Evolutionary conservation across 768 basidiomycete genomes (phyloP).

Genomic region (Suillus tomentosus): DNA sequence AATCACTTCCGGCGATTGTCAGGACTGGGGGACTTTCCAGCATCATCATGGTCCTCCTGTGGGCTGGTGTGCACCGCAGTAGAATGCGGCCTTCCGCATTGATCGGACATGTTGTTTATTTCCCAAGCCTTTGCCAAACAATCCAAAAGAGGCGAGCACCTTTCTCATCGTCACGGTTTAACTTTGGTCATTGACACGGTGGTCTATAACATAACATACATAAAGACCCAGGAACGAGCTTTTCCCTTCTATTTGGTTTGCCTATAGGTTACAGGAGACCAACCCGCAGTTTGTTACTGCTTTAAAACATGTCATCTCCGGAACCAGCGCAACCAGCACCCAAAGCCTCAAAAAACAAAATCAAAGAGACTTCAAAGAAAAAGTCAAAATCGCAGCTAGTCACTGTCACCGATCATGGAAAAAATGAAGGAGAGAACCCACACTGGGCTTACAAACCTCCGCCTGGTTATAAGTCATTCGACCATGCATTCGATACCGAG

Average conservation of each 20-base stretch:
- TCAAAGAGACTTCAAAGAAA: slow-evolving; percentile 21
- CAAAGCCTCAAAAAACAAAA: slow-evolving; percentile 15
- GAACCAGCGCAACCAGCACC: slow-evolving; percentile 16
- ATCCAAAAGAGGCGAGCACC: slow-evolving; percentile 12
- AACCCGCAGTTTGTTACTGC: background rate
- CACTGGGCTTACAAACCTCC: slow-evolving; percentile 67
- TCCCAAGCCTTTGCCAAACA: slow-evolving; percentile 22
- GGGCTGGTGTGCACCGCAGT: too few species aligned
- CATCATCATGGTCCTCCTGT: background rate
- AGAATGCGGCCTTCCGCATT: background rate
- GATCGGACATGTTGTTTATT: background rate
- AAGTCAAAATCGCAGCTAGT: slow-evolving; percentile 11
- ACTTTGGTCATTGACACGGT: background rate
- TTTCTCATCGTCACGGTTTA: background rate
- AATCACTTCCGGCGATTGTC: slow-evolving; percentile 82
- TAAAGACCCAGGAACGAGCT: background rate
- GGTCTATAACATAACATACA: background rate
- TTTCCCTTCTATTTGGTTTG: background rate
- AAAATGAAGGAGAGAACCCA: slow-evolving; percentile 55
- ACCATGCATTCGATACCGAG: slow-evolving; percentile 44
- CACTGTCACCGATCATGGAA: slow-evolving; percentile 31
- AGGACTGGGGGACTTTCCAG: slow-evolving; percentile 42
- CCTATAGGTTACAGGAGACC: background rate
- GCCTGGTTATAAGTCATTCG: slow-evolving; percentile 47
- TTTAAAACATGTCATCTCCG: slow-evolving; percentile 27